Conservation (phyloP, 805 yeast species). For the Candida insectorum region DNA sequence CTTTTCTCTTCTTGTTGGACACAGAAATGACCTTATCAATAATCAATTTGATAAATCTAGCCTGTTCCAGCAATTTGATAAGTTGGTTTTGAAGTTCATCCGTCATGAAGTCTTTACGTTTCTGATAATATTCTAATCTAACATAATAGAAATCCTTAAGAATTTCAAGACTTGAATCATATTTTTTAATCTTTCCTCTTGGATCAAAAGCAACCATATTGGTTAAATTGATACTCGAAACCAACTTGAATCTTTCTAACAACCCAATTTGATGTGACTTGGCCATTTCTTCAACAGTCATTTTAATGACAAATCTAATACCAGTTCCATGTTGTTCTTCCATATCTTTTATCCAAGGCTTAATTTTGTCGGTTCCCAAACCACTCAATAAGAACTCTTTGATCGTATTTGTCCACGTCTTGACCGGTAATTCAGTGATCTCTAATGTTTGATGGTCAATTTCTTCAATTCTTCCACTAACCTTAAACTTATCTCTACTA, state of each 20-base stretch:
- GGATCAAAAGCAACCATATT: constrained; percentile 98
- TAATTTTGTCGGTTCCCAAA: constrained; percentile 69
- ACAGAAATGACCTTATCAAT: constrained; percentile 70
- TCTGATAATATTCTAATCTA: constrained; percentile 85
- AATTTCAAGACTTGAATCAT: constrained; percentile 72
- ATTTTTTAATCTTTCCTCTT: constrained; percentile 79
- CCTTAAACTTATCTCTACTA: constrained; percentile 65
- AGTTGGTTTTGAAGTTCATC: constrained; percentile 69
- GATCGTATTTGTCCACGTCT: constrained; percentile 87
- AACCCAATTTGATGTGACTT: constrained; percentile 73
- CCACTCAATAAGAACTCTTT: constrained; percentile 80
- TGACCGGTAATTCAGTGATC: constrained; percentile 89
- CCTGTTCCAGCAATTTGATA: constrained; percentile 74
- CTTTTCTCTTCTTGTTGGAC: constrained; percentile 69
- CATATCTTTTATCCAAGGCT: constrained; percentile 90
- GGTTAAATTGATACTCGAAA: constrained; percentile 61
- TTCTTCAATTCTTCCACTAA: constrained; percentile 79
- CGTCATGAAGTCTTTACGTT: constrained; percentile 78
- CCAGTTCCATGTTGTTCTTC: constrained; percentile 88
- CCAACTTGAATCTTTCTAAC: constrained; percentile 78
- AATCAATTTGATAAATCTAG: constrained; percentile 86
- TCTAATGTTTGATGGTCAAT: constrained; percentile 76
- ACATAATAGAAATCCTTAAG: constrained; percentile 81
- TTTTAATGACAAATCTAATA: constrained; percentile 72
- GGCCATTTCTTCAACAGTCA: constrained; percentile 78